A percentile compares a stretch with the other conserved stretches of the same genome.
Evolutionary conservation across 352 stramenopile genomes (phyloP).

Genomic region (Plasmopara halstedii): DNA sequence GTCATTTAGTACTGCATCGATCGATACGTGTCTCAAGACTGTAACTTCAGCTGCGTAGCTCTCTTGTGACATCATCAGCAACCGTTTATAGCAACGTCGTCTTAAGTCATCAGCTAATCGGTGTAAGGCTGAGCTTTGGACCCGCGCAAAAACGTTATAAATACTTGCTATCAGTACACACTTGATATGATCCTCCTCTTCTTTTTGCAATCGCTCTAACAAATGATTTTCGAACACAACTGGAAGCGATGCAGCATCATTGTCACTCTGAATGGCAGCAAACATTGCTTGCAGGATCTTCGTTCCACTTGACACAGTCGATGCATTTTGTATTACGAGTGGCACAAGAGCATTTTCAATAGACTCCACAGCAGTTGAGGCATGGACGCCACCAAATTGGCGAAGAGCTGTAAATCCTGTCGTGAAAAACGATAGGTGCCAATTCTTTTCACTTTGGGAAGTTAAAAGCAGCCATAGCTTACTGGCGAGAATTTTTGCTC

Average conservation of each 20-base stretch:
- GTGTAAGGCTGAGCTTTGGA: constrained; percentile 11
- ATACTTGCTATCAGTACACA: constrained; percentile 14
- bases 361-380: constrained; percentile 6
- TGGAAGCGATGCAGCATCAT: constrained; percentile 11
- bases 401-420: constrained; percentile 28
- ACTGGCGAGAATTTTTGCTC: constrained; percentile 25
- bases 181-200: constrained; percentile 13
- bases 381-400: constrained; percentile 24
- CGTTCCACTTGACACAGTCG: background rate
- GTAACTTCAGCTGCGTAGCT: constrained; percentile 8
- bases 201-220: constrained; percentile 10
- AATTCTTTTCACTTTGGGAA: constrained; percentile 1
- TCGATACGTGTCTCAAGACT: constrained; percentile 13
- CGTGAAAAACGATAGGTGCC: constrained; percentile 21
- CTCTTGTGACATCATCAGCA: constrained; percentile 13
- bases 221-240: constrained; percentile 18
- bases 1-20: background rate
- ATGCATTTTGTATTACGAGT: constrained; percentile 23
- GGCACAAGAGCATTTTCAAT: constrained; percentile 24
- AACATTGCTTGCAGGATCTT: constrained; percentile 20
- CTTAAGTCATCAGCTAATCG: constrained; percentile 11
- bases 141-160: constrained; percentile 27
- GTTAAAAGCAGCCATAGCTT: constrained; percentile 36
- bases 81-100: constrained; percentile 12
- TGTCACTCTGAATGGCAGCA: constrained; percentile 10